Percentiles rank a stretch among this genome's conserved stretches.
These are phyloP conservation scores for carrot (Daucus carota) DNA, from an alignment of 129 eudicot genomes.

Conservation along the genomic window DH1_v3.0 NC_030381.2:26826501-26827000, in stretches of 20 bases:
- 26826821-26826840: no score
- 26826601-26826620: conserved; percentile 40
- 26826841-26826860: background rate
- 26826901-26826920: background rate
- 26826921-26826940: conserved; percentile 72
- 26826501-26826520: conserved; percentile 45
- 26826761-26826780: conserved; percentile 58
- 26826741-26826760: conserved; percentile 47
- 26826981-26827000: conserved; percentile 37
- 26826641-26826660: conserved; percentile 43
- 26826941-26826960: conserved; percentile 55
- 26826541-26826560: conserved; percentile 52
- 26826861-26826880: no score
- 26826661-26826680: conserved; percentile 33
- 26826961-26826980: conserved; percentile 36
- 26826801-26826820: conserved; percentile 43
- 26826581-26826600: conserved; percentile 47
- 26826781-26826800: conserved; percentile 65
- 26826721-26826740: conserved; percentile 46
- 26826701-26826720: conserved; percentile 44
- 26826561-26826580: conserved; percentile 55
- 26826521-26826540: conserved; percentile 33
- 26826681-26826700: conserved; percentile 48
- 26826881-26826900: background rate
- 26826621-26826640: conserved; percentile 41